These are phyloP conservation scores for Apiospora malaysiana DNA, from an alignment of 2,329 filamentous ascomycete species.

Conservation along the genomic window DNA sequence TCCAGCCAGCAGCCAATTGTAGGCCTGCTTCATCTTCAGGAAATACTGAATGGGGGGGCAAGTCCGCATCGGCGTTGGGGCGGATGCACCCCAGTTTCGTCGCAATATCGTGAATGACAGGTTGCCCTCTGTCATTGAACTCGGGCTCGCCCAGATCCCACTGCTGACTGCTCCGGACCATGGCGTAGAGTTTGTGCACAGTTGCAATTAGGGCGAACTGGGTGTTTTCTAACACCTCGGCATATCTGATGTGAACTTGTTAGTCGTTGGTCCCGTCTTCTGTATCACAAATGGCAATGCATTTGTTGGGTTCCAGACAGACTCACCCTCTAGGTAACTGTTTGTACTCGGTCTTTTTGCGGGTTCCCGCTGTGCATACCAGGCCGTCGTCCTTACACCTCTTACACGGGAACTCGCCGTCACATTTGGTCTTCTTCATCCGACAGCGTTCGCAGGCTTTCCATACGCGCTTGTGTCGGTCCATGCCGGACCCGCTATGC, in stretches of 20 bases:
- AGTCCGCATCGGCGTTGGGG: constrained; percentile 64
- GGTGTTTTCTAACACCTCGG: constrained; percentile 69
- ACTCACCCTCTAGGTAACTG: constrained; percentile 66
- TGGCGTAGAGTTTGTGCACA: constrained; percentile 69
- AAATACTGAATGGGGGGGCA: constrained; percentile 63
- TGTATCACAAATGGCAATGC: not conserved
- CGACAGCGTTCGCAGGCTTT: constrained; percentile 71
- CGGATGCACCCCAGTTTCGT: constrained; percentile 69
- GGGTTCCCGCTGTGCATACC: constrained; percentile 66
- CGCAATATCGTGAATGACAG: constrained; percentile 70
- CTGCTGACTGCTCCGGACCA: constrained; percentile 62
- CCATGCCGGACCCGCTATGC: constrained; percentile 46
- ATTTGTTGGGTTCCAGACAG: constrained; percentile 15
- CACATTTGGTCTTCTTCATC: constrained; percentile 75
- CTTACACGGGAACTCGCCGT: constrained; percentile 71
- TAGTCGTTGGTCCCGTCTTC: not conserved
- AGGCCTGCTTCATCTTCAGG: constrained; percentile 67
- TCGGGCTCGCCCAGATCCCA: constrained; percentile 70
- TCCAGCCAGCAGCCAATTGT: constrained; percentile 61
- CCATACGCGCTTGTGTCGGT: constrained; percentile 69
- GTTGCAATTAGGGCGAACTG: constrained; percentile 69
- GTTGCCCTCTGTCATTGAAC: constrained; percentile 66
- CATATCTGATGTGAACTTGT: constrained; percentile 52
- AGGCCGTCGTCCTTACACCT: constrained; percentile 70
- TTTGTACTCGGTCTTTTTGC: constrained; percentile 74